Conservation (phyloP, 306 rosid species). For the Trifolium subterraneum region DNA sequence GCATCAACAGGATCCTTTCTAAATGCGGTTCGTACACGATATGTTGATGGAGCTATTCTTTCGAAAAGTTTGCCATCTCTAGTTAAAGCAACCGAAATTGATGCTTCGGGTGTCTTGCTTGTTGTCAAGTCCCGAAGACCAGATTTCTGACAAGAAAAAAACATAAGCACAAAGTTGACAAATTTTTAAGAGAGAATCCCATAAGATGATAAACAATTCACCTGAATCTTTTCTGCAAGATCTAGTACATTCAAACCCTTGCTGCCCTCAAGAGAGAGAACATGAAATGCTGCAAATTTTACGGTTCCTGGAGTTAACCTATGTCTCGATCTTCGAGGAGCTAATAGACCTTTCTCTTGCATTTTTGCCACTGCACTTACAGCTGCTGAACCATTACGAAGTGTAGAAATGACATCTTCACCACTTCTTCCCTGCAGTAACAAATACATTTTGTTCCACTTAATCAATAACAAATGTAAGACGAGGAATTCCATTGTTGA, state of each 20-base stretch:
- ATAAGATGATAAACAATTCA: slow-evolving; percentile 36
- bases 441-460: slow-evolving; percentile 37
- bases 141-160: slow-evolving; percentile 71
- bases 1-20: slow-evolving; percentile 95
- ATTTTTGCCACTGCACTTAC: slow-evolving; percentile 89
- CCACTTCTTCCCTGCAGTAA: slow-evolving; percentile 70
- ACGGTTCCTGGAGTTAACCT: slow-evolving; percentile 99
- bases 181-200: slow-evolving; percentile 7
- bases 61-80: slow-evolving; percentile 98
- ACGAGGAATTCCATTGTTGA: background rate
- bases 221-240: slow-evolving; percentile 99
- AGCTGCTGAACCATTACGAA: slow-evolving; percentile 97
- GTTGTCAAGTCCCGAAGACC: slow-evolving; percentile 98
- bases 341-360: slow-evolving; percentile 95
- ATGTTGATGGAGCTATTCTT: slow-evolving; percentile 99
- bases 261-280: slow-evolving; percentile 92
- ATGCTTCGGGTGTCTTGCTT: slow-evolving; percentile 99
- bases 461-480: slow-evolving; percentile 4
- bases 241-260: slow-evolving; percentile 90
- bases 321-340: slow-evolving; percentile 92
- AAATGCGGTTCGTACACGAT: slow-evolving; percentile 89
- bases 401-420: slow-evolving; percentile 85
- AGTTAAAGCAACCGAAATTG: slow-evolving; percentile 98
- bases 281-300: slow-evolving; percentile 98
- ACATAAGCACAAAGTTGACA: slow-evolving; percentile 33